phyloP scores from a whole-genome alignment of 495 filamentous ascomycete species.

The Penicillium paxilli region DNA sequence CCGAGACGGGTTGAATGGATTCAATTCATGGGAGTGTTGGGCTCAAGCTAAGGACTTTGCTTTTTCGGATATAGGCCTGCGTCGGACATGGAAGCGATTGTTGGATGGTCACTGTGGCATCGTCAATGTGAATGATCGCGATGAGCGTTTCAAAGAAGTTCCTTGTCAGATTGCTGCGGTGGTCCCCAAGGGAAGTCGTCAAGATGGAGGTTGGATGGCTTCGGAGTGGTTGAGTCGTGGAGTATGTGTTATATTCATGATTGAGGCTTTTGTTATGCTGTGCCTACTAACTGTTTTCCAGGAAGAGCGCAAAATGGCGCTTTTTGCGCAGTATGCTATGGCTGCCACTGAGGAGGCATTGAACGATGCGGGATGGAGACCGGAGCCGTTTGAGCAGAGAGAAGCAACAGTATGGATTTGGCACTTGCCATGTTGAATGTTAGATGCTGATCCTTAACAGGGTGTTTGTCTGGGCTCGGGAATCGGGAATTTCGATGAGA shows the following conservation, averaged over 20 bases:
- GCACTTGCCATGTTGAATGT: neutral
- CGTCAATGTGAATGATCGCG: conserved; percentile 61
- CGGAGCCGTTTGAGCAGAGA: conserved; percentile 56
- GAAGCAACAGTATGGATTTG: conserved; percentile 61
- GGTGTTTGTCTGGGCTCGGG: conserved; percentile 95
- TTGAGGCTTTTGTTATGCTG: neutral
- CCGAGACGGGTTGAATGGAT: neutral
- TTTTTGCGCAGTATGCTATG: conserved; percentile 87
- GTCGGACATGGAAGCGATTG: conserved; percentile 77
- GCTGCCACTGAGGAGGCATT: conserved; percentile 87
- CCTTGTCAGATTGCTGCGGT: conserved; percentile 83
- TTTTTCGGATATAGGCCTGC: conserved; percentile 53
- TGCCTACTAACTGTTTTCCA: conserved; percentile 18
- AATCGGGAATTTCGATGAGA: conserved; percentile 89
- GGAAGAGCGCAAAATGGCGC: conserved; percentile 86
- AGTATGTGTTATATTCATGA: conserved; percentile 30
- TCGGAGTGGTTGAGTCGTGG: conserved; percentile 72
- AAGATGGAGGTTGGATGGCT: conserved; percentile 66
- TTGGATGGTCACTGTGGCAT: conserved; percentile 79
- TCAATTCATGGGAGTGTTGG: neutral
- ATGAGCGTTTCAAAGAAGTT: conserved; percentile 62
- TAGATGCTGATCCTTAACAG: conserved; percentile 29
- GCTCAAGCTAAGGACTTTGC: neutral
- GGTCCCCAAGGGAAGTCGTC: conserved; percentile 62
- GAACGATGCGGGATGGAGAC: conserved; percentile 78